Evolutionary conservation across 345 rosid species (phyloP), one percentile per base, ranked within the genome.

Genomic region (Gossypium mustelinum): DNA sequence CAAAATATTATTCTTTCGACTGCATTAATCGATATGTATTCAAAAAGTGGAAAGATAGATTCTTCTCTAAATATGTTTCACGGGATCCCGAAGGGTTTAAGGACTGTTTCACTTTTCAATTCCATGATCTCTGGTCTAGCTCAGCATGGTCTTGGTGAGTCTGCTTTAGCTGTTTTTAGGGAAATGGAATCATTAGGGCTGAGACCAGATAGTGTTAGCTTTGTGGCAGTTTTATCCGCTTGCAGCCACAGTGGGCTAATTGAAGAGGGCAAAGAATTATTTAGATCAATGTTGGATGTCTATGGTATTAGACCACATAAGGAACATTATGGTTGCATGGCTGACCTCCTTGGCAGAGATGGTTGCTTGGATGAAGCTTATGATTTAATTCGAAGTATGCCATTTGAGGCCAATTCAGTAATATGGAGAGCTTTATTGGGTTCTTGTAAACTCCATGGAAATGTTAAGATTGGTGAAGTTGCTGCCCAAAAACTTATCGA

Each of bases 241-340:
- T 86, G 91, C 78, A 85, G 92, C 51, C 95, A 84, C 22, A 77
- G 84, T 27, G 89, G 91, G 43, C 70, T 88, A 50, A 85, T 87
- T 3, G 80, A 82, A 50, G 82, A 74, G 48, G 94, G 92, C 7
- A 80, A 14, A 80, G 67, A 79, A 52, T 73, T 83, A 65, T 84
- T 90, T 66, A 56, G 79, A 65, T 85, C 82, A 16, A 90, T 87
- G 88, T 59, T 52, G 57, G 45, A 75, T 73, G 84, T 75, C 34
- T 73, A 75, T 65, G 75, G 81, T n/a, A 51, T 86, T 34, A 73
- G 51, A 47, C 89, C 83, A 4, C 66, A 75, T 22, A 71, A 80
- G 68, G 90, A 86, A 74, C 95, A 87, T 75, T 90, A 85, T 72
- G 84, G 91, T 39, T 87, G 94, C 70, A 78, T 90, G 80, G 83